Evolutionary conservation across 192 early-diverging fungal species (phyloP).

Genomic region (Chytriomyces hyalinus): DNA sequence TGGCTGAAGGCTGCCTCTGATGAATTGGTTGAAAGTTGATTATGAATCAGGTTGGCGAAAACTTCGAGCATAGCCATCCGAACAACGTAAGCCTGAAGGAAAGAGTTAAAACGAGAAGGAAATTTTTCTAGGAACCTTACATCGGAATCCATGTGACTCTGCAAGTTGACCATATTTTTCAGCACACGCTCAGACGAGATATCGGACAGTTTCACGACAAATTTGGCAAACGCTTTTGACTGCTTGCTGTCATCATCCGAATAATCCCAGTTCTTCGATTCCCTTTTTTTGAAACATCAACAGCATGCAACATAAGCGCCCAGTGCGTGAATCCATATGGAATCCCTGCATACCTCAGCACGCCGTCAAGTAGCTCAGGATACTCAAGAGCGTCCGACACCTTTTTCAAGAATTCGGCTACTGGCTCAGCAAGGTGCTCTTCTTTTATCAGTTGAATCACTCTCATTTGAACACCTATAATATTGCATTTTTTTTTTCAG

Average conservation of each 20-base stretch:
- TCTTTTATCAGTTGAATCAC: constrained; percentile 50
- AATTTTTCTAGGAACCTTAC: constrained; percentile 48
- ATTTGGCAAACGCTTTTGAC: constrained; percentile 84
- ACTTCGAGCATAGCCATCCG: constrained; percentile 88
- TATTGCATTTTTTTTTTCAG: no score
- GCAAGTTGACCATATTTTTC: constrained; percentile 87
- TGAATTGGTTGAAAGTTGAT: constrained; percentile 67
- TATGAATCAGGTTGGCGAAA: constrained; percentile 82
- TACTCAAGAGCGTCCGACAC: constrained; percentile 33
- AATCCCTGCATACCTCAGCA: constrained; percentile 15
- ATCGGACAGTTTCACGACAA: constrained; percentile 83
- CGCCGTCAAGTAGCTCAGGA: constrained; percentile 24
- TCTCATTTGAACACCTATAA: constrained; percentile 37
- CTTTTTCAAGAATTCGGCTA: constrained; percentile 50
- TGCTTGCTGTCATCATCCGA: constrained; percentile 68
- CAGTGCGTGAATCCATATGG: background rate
- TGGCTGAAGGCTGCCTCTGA: constrained; percentile 73
- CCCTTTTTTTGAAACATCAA: constrained; percentile 5
- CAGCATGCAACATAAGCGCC: background rate
- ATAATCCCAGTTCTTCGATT: constrained; percentile 39
- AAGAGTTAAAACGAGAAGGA: background rate
- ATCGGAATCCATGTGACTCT: constrained; percentile 86
- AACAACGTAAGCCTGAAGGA: constrained; percentile 77
- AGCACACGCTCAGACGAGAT: constrained; percentile 79
- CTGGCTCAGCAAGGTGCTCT: constrained; percentile 55